A percentile compares a stretch with the other conserved stretches of the same genome.
These are phyloP conservation scores for Penicillium oxalicum DNA, from an alignment of 2,329 filamentous ascomycete genomes.

Conservation along the genomic window DNA sequence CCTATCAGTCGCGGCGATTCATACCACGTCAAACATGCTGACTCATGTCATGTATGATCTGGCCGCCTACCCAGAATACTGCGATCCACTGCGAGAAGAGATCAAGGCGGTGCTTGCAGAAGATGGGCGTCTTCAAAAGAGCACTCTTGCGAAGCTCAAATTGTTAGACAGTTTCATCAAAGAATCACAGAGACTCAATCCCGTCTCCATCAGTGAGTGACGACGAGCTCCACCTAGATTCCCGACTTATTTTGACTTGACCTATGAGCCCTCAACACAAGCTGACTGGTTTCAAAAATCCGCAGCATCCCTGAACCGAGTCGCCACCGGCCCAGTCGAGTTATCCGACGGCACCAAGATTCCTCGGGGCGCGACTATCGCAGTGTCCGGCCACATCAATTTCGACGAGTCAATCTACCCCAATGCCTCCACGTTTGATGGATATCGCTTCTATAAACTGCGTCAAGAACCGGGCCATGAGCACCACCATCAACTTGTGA, in stretches of 20 bases:
- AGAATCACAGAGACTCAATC: slow-evolving; percentile 27
- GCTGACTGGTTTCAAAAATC: no score
- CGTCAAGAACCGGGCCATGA: slow-evolving; percentile 27
- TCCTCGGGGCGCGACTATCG: slow-evolving; percentile 23
- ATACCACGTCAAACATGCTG: slow-evolving; percentile 30
- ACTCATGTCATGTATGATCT: slow-evolving; percentile 52
- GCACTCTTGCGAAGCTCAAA: slow-evolving; percentile 29
- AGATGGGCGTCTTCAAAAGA: slow-evolving; percentile 34
- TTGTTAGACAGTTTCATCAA: slow-evolving; percentile 34
- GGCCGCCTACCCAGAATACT: slow-evolving; percentile 46
- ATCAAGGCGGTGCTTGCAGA: slow-evolving; percentile 40
- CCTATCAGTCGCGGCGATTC: slow-evolving; percentile 29
- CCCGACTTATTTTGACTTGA: neutral
- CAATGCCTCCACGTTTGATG: slow-evolving; percentile 28
- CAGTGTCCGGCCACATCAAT: slow-evolving; percentile 23
- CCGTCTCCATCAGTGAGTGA: slow-evolving; percentile 22
- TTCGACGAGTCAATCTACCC: slow-evolving; percentile 25
- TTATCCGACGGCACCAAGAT: slow-evolving; percentile 28
- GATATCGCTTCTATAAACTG: slow-evolving; percentile 30
- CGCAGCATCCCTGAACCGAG: slow-evolving; percentile 23
- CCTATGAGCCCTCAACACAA: no score
- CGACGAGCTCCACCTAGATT: neutral
- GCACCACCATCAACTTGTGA: slow-evolving; percentile 25
- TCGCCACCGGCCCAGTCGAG: slow-evolving; percentile 16
- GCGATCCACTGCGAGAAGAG: slow-evolving; percentile 49